These are phyloP conservation scores for Fomes fomentarius DNA, from an alignment of 1,284 basidiomycete genomes.

Conservation along the genomic window DNA sequence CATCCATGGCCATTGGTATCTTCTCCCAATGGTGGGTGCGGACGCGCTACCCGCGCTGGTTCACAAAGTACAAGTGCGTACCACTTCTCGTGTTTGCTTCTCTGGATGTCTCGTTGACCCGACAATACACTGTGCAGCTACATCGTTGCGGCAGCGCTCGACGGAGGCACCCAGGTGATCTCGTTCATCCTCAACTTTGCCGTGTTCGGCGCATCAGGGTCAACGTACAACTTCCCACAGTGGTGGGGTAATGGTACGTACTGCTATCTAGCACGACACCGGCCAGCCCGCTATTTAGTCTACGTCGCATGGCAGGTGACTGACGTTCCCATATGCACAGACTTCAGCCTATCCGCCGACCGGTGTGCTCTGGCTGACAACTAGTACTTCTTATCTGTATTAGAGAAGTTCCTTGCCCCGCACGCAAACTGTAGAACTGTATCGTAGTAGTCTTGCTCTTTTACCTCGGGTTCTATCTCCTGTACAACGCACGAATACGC, in stretches of 20 bases:
- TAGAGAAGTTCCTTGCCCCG: neutral
- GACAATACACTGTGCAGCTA: conserved; percentile 27
- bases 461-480: neutral
- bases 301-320: no score
- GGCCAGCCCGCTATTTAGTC: neutral
- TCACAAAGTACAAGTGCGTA: conserved; percentile 64
- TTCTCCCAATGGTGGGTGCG: conserved; percentile 60
- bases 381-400: conserved; percentile 7
- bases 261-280: neutral
- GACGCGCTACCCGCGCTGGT: conserved; percentile 48
- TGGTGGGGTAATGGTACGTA: conserved; percentile 36
- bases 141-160: conserved; percentile 35
- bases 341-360: conserved; percentile 34
- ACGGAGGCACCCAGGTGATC: conserved; percentile 37
- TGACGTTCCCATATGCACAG: conserved; percentile 2
- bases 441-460: conserved; percentile 12
- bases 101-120: no score
- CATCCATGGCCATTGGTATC: conserved; percentile 51
- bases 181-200: conserved; percentile 39
- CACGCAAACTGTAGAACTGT: neutral
- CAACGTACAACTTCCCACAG: conserved; percentile 29
- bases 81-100: neutral
- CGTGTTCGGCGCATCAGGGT: conserved; percentile 35
- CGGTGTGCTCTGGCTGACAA: conserved; percentile 29
- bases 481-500: conserved; percentile 3